These are phyloP conservation scores for Alternaria brassicae DNA, from an alignment of 2,329 filamentous ascomycete species.

Conservation along the genomic window DNA sequence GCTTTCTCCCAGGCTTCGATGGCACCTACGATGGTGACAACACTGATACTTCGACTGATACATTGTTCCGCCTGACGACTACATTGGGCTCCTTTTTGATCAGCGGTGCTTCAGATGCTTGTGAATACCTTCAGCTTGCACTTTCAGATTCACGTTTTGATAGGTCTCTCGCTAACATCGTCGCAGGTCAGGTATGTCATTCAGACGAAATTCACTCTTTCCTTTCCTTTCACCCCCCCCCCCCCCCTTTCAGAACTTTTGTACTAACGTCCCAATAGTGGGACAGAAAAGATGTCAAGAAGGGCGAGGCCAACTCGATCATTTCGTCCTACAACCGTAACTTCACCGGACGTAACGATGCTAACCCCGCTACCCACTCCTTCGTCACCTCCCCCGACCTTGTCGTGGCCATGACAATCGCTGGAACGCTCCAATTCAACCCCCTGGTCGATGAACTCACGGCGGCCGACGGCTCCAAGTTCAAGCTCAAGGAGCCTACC, in stretches of 20 bases:
- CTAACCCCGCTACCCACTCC: conserved; percentile 91
- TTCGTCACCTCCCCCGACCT: conserved; percentile 92
- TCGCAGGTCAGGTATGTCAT: conserved; percentile 2
- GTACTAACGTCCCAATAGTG: conserved; percentile 62
- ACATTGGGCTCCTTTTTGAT: neutral
- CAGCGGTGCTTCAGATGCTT: neutral
- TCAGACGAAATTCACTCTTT: conserved; percentile 25
- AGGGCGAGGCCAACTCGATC: conserved; percentile 95
- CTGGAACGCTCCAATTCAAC: conserved; percentile 90
- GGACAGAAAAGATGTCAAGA: conserved; percentile 92
- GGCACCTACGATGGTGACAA: neutral
- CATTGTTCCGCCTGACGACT: neutral
- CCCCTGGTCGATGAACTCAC: conserved; percentile 90
- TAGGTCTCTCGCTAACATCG: neutral
- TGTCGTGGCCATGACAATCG: conserved; percentile 84
- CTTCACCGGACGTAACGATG: conserved; percentile 97
- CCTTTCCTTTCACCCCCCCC: conserved; percentile 47
- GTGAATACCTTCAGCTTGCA: neutral
- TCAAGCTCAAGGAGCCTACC: conserved; percentile 80
- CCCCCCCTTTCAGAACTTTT: neutral
- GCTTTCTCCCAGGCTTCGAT: too few species aligned
- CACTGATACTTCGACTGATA: neutral
- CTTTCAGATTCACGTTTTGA: neutral
- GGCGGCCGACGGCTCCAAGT: conserved; percentile 96
- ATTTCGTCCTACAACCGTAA: conserved; percentile 99